Conservation (phyloP, 805 yeast species). For the Jamesozyma piceae region DNA sequence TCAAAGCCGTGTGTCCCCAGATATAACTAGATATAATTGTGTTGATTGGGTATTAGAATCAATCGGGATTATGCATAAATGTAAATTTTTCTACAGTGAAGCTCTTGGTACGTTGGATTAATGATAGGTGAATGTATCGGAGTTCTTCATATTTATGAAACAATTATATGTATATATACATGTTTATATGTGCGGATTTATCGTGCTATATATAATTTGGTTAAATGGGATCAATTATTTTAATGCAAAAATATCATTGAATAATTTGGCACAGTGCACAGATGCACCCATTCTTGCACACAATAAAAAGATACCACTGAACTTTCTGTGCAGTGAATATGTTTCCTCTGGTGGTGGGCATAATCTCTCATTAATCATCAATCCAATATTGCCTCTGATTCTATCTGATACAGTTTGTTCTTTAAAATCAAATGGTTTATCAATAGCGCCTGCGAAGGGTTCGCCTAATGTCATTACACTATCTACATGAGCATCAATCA, state of each 20-base stretch:
- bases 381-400: conserved; percentile 74
- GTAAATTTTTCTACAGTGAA: no score
- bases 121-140: no score
- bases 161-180: no score
- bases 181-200: no score
- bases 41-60: no score
- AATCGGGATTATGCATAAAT: no score
- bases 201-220: no score
- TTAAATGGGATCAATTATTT: conserved; percentile 3
- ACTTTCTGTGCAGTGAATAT: conserved; percentile 88
- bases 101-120: no score
- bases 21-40: no score
- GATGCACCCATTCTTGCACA: conserved; percentile 79
- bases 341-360: conserved; percentile 99
- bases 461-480: conserved; percentile 87
- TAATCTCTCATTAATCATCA: conserved; percentile 85
- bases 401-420: conserved; percentile 90
- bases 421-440: conserved; percentile 53
- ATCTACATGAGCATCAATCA: conserved; percentile 89
- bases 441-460: conserved; percentile 56
- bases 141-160: no score
- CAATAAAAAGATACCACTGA: conserved; percentile 85
- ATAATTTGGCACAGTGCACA: conserved; percentile 72
- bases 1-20: no score
- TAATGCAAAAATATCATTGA: conserved; percentile 63